phyloP scores from a whole-genome alignment of 345 rosid species.

The Bruguiera sexangula region DNA sequence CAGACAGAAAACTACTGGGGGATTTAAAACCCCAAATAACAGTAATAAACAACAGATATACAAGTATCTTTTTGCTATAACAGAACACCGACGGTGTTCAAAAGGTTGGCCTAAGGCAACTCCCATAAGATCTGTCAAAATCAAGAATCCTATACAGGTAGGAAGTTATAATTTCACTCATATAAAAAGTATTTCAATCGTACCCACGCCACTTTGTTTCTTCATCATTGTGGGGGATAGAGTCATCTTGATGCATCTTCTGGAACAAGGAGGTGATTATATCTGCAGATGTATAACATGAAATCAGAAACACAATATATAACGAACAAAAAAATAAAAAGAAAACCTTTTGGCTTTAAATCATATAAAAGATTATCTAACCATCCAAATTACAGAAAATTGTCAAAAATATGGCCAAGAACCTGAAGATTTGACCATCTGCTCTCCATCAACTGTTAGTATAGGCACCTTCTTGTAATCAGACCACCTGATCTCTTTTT shows the following conservation, averaged over 20 bases:
- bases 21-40: background rate
- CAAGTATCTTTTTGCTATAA: too few species aligned
- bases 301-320: conserved; percentile 1
- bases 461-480: conserved; percentile 93
- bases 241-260: conserved; percentile 54
- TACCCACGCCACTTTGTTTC: conserved; percentile 82
- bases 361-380: background rate
- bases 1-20: background rate
- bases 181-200: conserved; percentile 13
- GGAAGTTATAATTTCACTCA: background rate
- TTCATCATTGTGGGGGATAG: conserved; percentile 45
- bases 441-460: conserved; percentile 71
- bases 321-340: background rate
- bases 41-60: background rate
- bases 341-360: background rate
- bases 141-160: too few species aligned
- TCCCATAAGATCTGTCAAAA: too few species aligned
- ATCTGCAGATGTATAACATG: conserved; percentile 38
- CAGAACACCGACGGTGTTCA: too few species aligned
- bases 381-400: background rate
- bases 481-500: conserved; percentile 96
- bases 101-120: too few species aligned
- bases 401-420: conserved; percentile 1
- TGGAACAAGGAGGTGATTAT: conserved; percentile 58
- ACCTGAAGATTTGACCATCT: conserved; percentile 95